Evolutionary conservation across 1,284 basidiomycete genomes (phyloP).

Genomic region (Spongispora temasekensis): DNA sequence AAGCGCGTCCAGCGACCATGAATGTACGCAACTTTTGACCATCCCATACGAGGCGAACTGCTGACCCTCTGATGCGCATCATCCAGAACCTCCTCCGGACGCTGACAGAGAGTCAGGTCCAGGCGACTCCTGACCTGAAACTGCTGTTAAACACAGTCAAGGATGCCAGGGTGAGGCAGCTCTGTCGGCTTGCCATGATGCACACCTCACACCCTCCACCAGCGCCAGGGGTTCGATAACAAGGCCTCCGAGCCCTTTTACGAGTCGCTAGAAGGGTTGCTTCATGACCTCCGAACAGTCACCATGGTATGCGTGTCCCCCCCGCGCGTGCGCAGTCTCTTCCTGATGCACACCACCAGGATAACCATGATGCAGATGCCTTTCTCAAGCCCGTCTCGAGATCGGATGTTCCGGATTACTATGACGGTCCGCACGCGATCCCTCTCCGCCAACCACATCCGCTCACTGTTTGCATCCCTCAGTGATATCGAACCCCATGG

Average conservation of each 20-base stretch:
- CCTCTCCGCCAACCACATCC: slow-evolving; percentile 3
- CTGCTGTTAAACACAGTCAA: slow-evolving; percentile 72
- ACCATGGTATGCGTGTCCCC: slow-evolving; percentile 60
- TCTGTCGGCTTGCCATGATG: neutral
- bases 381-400: slow-evolving; percentile 89
- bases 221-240: slow-evolving; percentile 63
- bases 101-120: slow-evolving; percentile 66
- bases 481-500: slow-evolving; percentile 94
- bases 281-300: slow-evolving; percentile 79
- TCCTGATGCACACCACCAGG: slow-evolving; percentile 46
- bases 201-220: slow-evolving; percentile 15
- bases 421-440: slow-evolving; percentile 62
- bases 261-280: slow-evolving; percentile 85
- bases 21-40: slow-evolving; percentile 16
- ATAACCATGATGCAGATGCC: slow-evolving; percentile 84
- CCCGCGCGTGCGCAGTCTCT: neutral
- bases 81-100: slow-evolving; percentile 79
- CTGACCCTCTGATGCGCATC: slow-evolving; percentile 8
- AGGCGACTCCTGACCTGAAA: slow-evolving; percentile 64
- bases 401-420: slow-evolving; percentile 87
- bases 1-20: slow-evolving; percentile 30
- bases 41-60: neutral
- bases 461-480: neutral
- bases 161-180: slow-evolving; percentile 70
- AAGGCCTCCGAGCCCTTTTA: slow-evolving; percentile 89